Conservation (phyloP, 306 rosid genomes). For the Pyrus pyrifolia region DNA sequence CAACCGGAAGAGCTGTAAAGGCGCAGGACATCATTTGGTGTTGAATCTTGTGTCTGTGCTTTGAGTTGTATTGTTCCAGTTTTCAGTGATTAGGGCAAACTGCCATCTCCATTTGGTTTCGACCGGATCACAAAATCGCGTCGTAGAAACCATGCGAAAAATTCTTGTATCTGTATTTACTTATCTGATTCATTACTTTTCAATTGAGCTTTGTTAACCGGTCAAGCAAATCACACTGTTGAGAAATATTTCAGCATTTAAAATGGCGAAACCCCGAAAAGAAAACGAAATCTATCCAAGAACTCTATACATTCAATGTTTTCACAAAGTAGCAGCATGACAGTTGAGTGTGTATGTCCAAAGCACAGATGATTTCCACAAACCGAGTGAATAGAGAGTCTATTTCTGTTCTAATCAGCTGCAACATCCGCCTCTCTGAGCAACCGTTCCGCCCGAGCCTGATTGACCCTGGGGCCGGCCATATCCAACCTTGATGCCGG, state of each 20-base stretch:
- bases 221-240: background rate
- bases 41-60: background rate
- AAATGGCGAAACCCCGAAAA: background rate
- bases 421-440: constrained; percentile 73
- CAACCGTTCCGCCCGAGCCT: constrained; percentile 65
- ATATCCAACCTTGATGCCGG: constrained; percentile 84
- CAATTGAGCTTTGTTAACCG: too few relatives aligned
- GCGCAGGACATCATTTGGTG: background rate
- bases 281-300: constrained; percentile 22
- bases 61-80: background rate
- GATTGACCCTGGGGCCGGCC: constrained; percentile 71
- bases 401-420: constrained; percentile 32
- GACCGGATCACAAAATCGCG: too few relatives aligned
- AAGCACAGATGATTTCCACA: constrained; percentile 18
- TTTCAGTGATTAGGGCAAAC: background rate
- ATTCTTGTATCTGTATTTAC: too few relatives aligned
- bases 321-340: constrained; percentile 24
- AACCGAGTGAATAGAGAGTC: constrained; percentile 16
- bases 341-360: constrained; percentile 5
- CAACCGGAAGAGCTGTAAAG: background rate
- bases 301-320: constrained; percentile 47
- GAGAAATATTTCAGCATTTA: background rate
- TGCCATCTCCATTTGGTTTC: background rate
- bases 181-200: too few relatives aligned
- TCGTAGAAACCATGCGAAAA: too few relatives aligned